Percentiles rank a stretch among this genome's conserved stretches.
These are phyloP conservation scores for Talaromyces rugulosus DNA, from an alignment of 2,329 filamentous ascomycete species.

Conservation along the genomic window DNA sequence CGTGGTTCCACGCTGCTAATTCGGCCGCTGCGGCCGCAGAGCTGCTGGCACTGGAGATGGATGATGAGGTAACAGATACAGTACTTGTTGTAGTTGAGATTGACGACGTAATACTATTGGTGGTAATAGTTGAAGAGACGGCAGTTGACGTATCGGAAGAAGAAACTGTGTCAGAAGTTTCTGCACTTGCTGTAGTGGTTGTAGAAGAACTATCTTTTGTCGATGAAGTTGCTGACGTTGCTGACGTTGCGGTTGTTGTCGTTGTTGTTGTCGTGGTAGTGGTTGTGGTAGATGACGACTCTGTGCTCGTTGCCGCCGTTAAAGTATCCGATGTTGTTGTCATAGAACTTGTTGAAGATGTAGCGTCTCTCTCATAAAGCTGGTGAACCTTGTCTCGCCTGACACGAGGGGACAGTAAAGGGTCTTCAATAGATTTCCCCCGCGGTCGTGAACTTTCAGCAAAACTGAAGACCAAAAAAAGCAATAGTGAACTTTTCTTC, in stretches of 20 bases:
- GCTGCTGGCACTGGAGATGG: not conserved
- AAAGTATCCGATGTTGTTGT: not conserved
- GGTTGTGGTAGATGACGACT: not conserved
- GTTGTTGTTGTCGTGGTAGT: not conserved
- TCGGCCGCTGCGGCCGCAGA: not conserved
- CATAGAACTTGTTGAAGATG: not conserved
- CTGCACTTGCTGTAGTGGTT: not conserved
- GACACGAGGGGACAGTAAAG: not conserved
- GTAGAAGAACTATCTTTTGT: not conserved
- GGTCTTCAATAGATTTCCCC: not conserved
- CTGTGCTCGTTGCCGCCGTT: not conserved
- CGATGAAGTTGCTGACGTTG: not conserved
- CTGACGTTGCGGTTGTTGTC: not conserved
- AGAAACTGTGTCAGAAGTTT: not conserved
- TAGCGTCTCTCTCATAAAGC: not conserved
- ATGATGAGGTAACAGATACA: not conserved
- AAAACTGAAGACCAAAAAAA: not conserved
- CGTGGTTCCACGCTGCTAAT: slow-evolving; percentile 1
- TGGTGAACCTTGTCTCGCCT: not conserved
- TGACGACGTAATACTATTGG: not conserved
- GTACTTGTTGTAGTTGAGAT: not conserved
- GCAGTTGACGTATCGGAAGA: not conserved
- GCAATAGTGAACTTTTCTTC: not conserved
- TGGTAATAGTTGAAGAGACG: not conserved
- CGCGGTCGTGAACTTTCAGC: not conserved